Evolutionary conservation across 805 yeast genomes (phyloP), one percentile per base, ranked within the genome.

Genomic region (Lipomyces lipofer): DNA sequence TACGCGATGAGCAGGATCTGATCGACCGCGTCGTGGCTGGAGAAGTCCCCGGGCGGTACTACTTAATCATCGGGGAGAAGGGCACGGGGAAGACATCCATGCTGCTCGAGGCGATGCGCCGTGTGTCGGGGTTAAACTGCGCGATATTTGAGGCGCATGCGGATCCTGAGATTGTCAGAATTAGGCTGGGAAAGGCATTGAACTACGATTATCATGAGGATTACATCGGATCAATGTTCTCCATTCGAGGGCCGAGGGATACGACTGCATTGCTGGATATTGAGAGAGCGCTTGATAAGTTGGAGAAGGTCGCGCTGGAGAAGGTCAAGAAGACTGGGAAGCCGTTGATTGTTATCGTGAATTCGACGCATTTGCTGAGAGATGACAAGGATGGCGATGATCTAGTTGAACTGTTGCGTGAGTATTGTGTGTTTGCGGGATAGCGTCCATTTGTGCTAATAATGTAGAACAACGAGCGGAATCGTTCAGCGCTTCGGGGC

Each of bases 1-100:
- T 78, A 46, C 74, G 95, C 36, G 82, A 82, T 0, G 86, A 87
- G 62, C 95, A 87, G 63, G 64, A 73, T 24, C 65, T 82, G 7
- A 66, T 87, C 29, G 88, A 88, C 69, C 81, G 79, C 33, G 81
- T 87, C 27, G 75, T 88, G 2, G 66, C 77, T 7, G 95, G 95
- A 1, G 69, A 76, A n/a, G 71, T 79, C 1, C 70, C 69, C 4
- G 95, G 95, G 0, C 68, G 92, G 15, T 88, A 87, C 69, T 84
- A 81, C 64, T 71, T 88, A 45, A 66, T 88, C 35, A 78, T 88
- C 38, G 95, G 95, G 28, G 95, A 87, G 67, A 87, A 88, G 66
- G 95, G 95, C 0, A 87, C 94, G 0, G 95, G 95, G 1, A 87
- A 87, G 66, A 83, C 90, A 0, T 83, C 92, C 0, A 77, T 88